A percentile compares a stretch with the other conserved stretches of the same genome.
These are phyloP conservation scores for Solanum gandarillasii DNA, from an alignment of 257 asterid species.

Conservation along the genomic window DNA sequence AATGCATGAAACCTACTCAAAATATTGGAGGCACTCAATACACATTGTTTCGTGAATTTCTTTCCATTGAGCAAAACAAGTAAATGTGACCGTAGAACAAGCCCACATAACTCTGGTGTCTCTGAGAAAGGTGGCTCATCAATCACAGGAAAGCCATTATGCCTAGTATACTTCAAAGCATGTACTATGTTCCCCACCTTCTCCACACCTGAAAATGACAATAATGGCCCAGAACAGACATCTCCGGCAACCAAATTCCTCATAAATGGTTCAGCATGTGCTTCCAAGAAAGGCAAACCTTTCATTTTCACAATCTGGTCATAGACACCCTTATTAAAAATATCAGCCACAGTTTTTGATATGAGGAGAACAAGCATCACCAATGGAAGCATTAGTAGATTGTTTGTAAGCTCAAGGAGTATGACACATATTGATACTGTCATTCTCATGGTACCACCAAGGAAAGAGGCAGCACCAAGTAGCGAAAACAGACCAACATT, in stretches of 20 bases:
- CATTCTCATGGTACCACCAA: constrained; percentile 99
- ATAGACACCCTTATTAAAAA: constrained; percentile 75
- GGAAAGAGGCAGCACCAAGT: constrained; percentile 96
- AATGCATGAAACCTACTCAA: constrained; percentile 44
- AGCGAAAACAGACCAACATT: constrained; percentile 72
- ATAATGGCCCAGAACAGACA: constrained; percentile 87
- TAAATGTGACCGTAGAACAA: constrained; percentile 80
- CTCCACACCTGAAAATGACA: constrained; percentile 63
- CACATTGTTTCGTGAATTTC: constrained; percentile 45
- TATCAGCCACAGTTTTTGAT: constrained; percentile 87
- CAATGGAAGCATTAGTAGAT: constrained; percentile 83
- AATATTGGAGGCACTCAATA: constrained; percentile 36
- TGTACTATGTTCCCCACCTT: constrained; percentile 66
- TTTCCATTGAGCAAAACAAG: constrained; percentile 62
- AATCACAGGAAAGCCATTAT: constrained; percentile 84
- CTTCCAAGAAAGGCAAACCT: constrained; percentile 90
- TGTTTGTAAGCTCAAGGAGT: constrained; percentile 76
- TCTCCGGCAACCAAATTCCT: constrained; percentile 71
- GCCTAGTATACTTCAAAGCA: constrained; percentile 51
- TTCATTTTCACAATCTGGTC: constrained; percentile 94
- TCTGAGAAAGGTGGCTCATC: constrained; percentile 89
- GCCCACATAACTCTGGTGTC: constrained; percentile 73
- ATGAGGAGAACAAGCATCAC: constrained; percentile 90
- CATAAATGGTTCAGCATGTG: constrained; percentile 94
- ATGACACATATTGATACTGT: constrained; percentile 93